Conservation (phyloP, 2,329 filamentous ascomycete genomes). For the Ophiostoma australiae region DNA sequence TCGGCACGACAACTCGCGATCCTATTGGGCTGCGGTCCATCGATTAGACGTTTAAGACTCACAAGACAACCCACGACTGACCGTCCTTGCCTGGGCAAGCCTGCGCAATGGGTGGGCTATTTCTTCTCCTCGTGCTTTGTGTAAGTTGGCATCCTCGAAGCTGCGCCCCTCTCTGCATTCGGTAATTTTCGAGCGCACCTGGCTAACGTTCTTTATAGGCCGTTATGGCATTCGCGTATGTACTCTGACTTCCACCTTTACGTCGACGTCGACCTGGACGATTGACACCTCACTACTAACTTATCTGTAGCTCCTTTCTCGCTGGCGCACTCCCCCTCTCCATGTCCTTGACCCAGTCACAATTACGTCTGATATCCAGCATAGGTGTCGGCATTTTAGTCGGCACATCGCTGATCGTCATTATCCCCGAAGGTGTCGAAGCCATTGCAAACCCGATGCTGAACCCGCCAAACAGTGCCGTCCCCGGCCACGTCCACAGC, state of each 20-base stretch:
- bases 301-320: slow-evolving; percentile 70
- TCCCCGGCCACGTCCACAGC: background rate
- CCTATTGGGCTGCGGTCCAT: background rate
- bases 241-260: background rate
- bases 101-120: slow-evolving; percentile 34
- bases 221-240: slow-evolving; percentile 57
- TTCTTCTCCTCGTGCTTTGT: slow-evolving; percentile 36
- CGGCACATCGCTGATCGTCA: slow-evolving; percentile 91
- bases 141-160: slow-evolving; percentile 27
- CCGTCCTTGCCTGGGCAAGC: slow-evolving; percentile 15
- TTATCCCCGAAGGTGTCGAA: slow-evolving; percentile 94
- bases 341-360: slow-evolving; percentile 78
- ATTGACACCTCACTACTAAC: background rate
- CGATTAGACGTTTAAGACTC: background rate
- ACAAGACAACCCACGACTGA: background rate
- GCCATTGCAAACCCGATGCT: slow-evolving; percentile 63
- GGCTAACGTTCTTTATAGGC: slow-evolving; percentile 37
- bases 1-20: background rate
- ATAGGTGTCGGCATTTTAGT: slow-evolving; percentile 92
- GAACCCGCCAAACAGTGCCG: slow-evolving; percentile 17
- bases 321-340: slow-evolving; percentile 87
- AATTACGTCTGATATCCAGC: slow-evolving; percentile 83
- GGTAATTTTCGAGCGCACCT: background rate
- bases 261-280: background rate
- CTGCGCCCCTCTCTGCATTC: background rate